Base-by-base conservation (phyloP, 148 eudicot genomes). In the Rhododendron henanense region DNA sequence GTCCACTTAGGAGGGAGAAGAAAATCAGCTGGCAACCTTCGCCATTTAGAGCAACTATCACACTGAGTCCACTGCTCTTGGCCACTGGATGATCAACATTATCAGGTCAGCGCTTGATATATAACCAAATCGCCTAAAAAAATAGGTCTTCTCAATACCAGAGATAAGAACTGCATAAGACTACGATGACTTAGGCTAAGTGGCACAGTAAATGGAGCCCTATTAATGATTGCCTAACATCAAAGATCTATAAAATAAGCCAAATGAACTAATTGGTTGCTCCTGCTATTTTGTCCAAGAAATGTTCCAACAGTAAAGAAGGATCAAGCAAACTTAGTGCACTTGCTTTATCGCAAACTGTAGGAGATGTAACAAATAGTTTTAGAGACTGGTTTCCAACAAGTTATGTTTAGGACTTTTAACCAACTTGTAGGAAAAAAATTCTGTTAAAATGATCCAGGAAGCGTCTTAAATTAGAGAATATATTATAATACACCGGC, bases 51-150 rank as follows among this genome's bases (percentile, higher is more conserved):
- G 83, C 97, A 94, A 83, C 85, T 87, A 86, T 94, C 97, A 76
- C 97, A 94, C 82, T 91, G 93, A 76, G 92, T 88, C 97, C 97
- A 94, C 84, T 94, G 97, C 87, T 94, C 94, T 92, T 90, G 89
- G 69, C 79, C 79, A 87, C 97, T 94, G 91, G 65, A 86, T 79
- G 78, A 85, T 21, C 82, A 81, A 69, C 47, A 44, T 41, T 65
- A 65, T 39, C 86, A 88, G 28, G 75, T 45, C 35, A 85, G 86
- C 3, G 25, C 23, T 33, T 35, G n/a, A 81, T 81, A 71, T 50
- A 81, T 51, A 74, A 87, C 48, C 45, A 41, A 41, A 74, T 13
- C 31, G 44, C 10, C 9, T 35, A n/a, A 55, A 44, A 44, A 44
- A 37, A 63, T 44, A 44, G 18, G 71, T 51, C 44, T 73, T 61